These are phyloP conservation scores for Arabidopsis hybrid DNA, from an alignment of 441 rosid species.

Conservation along the genomic window DNA sequence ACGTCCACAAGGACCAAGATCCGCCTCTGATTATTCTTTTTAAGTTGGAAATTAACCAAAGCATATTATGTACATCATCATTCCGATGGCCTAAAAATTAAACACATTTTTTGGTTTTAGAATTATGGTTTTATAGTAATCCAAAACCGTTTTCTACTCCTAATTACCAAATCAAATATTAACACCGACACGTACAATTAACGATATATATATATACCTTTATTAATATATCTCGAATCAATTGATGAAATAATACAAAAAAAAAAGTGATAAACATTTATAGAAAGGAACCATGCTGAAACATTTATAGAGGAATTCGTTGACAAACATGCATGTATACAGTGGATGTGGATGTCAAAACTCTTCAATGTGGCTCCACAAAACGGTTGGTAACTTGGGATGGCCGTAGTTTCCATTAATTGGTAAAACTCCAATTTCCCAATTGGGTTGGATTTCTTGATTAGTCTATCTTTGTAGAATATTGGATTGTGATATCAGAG, in stretches of 20 bases:
- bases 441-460: neutral
- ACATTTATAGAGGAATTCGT: neutral
- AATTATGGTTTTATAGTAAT: neutral
- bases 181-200: neutral
- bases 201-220: neutral
- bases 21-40: neutral
- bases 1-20: neutral
- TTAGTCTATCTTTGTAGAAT: neutral
- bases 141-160: neutral
- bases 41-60: neutral
- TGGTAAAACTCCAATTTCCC: neutral
- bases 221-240: neutral
- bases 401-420: neutral
- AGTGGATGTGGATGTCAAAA: neutral
- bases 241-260: neutral
- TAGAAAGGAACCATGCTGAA: neutral
- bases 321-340: slow-evolving; percentile 2
- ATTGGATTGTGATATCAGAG: neutral
- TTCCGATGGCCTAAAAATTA: neutral
- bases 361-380: slow-evolving; percentile 12
- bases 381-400: neutral
- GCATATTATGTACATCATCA: neutral
- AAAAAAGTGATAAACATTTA: neutral
- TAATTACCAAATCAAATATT: neutral
- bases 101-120: neutral